A percentile compares a stretch with the other conserved stretches of the same genome.
Conservation (phyloP, 371 early-diverging fungal genomes). For the Mortierella sp. region DNA sequence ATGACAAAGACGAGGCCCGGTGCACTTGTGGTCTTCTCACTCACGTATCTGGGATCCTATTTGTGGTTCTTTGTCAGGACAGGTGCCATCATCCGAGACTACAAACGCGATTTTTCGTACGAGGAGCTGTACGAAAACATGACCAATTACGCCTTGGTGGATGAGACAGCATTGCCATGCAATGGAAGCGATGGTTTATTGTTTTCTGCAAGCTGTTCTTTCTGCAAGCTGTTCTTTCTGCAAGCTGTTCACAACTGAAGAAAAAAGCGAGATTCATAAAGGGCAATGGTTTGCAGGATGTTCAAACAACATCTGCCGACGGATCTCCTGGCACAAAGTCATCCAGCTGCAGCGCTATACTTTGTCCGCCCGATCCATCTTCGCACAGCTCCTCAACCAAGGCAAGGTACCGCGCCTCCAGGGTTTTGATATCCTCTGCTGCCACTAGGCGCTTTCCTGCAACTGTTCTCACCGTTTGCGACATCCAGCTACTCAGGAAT, state of each 20-base stretch:
- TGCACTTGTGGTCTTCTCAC: constrained; percentile 2
- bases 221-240: too few relatives aligned
- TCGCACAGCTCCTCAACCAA: constrained; percentile 41
- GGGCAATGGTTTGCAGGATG: too few relatives aligned
- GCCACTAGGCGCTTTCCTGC: constrained; percentile 30
- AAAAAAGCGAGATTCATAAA: too few relatives aligned
- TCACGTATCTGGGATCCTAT: constrained; percentile 16
- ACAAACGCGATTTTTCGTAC: constrained; percentile 47
- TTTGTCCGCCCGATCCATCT: constrained; percentile 48
- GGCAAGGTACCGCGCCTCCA: constrained; percentile 23
- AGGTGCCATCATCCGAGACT: constrained; percentile 28
- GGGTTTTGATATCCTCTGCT: constrained; percentile 20
- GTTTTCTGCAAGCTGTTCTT: too few relatives aligned
- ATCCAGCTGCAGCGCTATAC: constrained; percentile 25
- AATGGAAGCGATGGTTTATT: constrained; percentile 37
- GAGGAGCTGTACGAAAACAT: constrained; percentile 49
- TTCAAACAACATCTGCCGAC: too few relatives aligned
- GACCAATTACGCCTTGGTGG: constrained; percentile 33
- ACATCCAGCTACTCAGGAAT: constrained; percentile 33
- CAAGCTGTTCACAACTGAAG: too few relatives aligned
- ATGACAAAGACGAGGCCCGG: constrained; percentile 12
- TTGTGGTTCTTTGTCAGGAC: constrained; percentile 41
- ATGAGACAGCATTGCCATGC: too few relatives aligned
- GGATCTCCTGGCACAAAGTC: constrained; percentile 41
- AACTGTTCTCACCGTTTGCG: background rate